Percentiles rank a stretch among this genome's conserved stretches.
These are phyloP conservation scores for Paecilomyces variotii DNA, from an alignment of 2,329 filamentous ascomycete species.

Conservation along the genomic window DNA sequence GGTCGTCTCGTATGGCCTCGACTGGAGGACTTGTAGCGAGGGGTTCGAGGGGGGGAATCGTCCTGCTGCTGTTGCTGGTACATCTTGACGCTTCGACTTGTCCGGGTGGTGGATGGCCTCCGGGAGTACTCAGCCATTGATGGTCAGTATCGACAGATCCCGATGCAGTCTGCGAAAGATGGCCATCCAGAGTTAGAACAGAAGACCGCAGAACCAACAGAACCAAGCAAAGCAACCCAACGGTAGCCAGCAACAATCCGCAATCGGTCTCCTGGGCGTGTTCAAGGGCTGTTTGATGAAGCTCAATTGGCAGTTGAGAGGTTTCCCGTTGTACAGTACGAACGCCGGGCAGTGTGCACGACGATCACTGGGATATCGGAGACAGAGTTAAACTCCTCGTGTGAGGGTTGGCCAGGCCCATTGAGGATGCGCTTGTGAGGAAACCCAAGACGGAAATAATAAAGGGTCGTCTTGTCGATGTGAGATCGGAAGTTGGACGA, in stretches of 20 bases:
- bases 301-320: neutral
- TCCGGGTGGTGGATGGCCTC: conserved; percentile 6
- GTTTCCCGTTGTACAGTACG: neutral
- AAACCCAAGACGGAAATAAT: neutral
- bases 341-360: neutral
- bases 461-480: neutral
- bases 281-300: neutral
- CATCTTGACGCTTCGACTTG: conserved; percentile 16
- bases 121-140: neutral
- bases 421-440: neutral
- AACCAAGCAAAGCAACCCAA: neutral
- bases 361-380: neutral
- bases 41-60: conserved; percentile 33
- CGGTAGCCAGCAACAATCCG: neutral
- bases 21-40: conserved; percentile 25
- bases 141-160: neutral
- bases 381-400: neutral
- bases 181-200: neutral
- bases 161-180: neutral
- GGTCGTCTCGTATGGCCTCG: conserved; percentile 19
- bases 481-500: neutral
- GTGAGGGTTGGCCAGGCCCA: neutral
- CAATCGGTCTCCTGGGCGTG: neutral
- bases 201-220: neutral
- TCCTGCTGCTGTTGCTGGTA: conserved; percentile 17